Conservation (phyloP, 2,329 filamentous ascomycete genomes). For the Hansfordia pulvinata region DNA sequence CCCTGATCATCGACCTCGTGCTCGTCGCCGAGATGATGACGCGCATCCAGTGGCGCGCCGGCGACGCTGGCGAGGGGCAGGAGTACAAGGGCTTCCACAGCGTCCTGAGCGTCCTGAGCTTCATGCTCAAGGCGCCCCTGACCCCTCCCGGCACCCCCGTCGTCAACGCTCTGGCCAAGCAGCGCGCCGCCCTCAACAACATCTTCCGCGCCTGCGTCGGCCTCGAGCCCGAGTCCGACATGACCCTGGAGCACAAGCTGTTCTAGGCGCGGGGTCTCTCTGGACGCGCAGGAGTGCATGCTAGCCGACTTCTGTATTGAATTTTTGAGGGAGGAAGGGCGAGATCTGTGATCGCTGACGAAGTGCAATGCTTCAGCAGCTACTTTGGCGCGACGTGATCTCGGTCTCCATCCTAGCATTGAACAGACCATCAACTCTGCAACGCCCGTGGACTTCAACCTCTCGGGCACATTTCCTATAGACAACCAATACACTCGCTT, state of each 20-base stretch:
- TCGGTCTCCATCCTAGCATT: too few species aligned
- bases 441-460: too few species aligned
- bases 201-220: slow-evolving; percentile 98
- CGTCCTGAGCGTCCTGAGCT: slow-evolving; percentile 92
- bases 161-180: slow-evolving; percentile 90
- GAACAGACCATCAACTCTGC: too few species aligned
- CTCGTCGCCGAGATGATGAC: slow-evolving; percentile 96
- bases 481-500: too few species aligned
- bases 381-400: too few species aligned
- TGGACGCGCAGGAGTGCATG: too few species aligned
- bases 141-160: slow-evolving; percentile 92
- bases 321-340: too few species aligned
- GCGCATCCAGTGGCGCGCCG: slow-evolving; percentile 79
- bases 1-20: slow-evolving; percentile 93
- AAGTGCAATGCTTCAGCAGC: too few species aligned
- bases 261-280: slow-evolving; percentile 44
- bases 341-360: too few species aligned
- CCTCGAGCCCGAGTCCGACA: slow-evolving; percentile 93
- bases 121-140: slow-evolving; percentile 95
- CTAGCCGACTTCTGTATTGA: too few species aligned
- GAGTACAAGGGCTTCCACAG: slow-evolving; percentile 93
- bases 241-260: slow-evolving; percentile 98
- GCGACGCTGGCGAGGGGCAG: slow-evolving; percentile 31
- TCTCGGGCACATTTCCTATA: too few species aligned
- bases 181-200: slow-evolving; percentile 87